These are phyloP conservation scores for Dothideomycetes sp. DNA, from an alignment of 2,329 filamentous ascomycete genomes.

Conservation along the genomic window DNA sequence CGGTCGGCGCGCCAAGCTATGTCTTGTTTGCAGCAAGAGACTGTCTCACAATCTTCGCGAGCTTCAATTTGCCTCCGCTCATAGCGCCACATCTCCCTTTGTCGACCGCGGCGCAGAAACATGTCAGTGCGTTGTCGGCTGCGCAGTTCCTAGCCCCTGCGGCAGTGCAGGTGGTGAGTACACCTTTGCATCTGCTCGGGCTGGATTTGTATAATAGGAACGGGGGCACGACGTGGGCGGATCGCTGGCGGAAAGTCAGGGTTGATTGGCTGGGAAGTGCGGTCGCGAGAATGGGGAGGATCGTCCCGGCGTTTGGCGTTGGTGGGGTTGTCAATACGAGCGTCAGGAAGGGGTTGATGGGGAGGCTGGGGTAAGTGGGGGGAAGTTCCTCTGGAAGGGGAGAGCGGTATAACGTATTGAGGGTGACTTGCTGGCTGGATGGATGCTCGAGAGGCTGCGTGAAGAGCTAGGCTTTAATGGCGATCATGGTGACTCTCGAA, in stretches of 20 bases:
- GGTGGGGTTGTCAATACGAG: constrained; percentile 78
- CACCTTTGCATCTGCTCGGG: constrained; percentile 74
- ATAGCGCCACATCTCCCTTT: constrained; percentile 56
- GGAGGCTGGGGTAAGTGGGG: constrained; percentile 34
- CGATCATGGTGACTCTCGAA: no score
- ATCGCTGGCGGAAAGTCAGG: constrained; percentile 57
- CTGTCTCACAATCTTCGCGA: constrained; percentile 81
- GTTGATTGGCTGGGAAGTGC: constrained; percentile 67
- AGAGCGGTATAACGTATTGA: no score
- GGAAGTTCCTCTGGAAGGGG: no score
- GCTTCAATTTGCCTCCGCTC: constrained; percentile 77
- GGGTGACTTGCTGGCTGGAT: no score
- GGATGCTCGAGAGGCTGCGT: no score
- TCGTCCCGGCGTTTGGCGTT: constrained; percentile 79
- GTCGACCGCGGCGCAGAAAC: constrained; percentile 36
- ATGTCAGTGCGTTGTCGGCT: constrained; percentile 36
- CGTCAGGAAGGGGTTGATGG: constrained; percentile 58
- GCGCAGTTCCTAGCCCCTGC: constrained; percentile 78
- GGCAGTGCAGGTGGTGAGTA: constrained; percentile 65
- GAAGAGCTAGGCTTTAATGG: no score
- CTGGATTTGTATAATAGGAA: constrained; percentile 75
- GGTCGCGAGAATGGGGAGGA: constrained; percentile 67
- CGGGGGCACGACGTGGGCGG: constrained; percentile 36
- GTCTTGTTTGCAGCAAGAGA: constrained; percentile 72
- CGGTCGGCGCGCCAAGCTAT: constrained; percentile 61